A percentile compares a stretch with the other conserved stretches of the same genome.
Evolutionary conservation across 2,329 filamentous ascomycete genomes (phyloP).

Genomic region (Huntiella savannae): DNA sequence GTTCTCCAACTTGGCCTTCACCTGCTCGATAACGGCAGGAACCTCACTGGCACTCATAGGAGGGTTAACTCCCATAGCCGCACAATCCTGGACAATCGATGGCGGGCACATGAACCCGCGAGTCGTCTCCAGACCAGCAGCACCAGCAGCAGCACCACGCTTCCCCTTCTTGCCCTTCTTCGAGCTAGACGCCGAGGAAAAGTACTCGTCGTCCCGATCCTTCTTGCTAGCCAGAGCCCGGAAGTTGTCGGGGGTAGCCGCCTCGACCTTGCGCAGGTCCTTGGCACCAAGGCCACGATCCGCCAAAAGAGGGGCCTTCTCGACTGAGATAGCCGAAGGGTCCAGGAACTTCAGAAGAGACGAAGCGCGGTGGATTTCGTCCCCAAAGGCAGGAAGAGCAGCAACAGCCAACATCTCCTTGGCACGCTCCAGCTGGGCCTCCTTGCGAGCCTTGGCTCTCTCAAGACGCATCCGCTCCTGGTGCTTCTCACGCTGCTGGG

Average conservation of each 20-base stretch:
- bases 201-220: constrained; percentile 71
- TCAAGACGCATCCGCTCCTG: constrained; percentile 68
- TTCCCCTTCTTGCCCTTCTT: constrained; percentile 57
- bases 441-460: constrained; percentile 51
- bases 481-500: constrained; percentile 56
- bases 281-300: constrained; percentile 60
- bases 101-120: constrained; percentile 66
- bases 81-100: constrained; percentile 78
- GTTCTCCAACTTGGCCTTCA: constrained; percentile 74
- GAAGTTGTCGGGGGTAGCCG: constrained; percentile 64
- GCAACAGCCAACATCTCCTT: constrained; percentile 63
- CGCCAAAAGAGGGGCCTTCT: constrained; percentile 45
- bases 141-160: constrained; percentile 19
- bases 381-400: constrained; percentile 70
- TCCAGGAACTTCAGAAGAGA: constrained; percentile 83
- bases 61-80: constrained; percentile 66
- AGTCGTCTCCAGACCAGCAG: constrained; percentile 27
- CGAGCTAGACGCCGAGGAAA: constrained; percentile 63
- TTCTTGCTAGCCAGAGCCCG: constrained; percentile 63
- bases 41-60: constrained; percentile 76
- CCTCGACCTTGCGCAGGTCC: constrained; percentile 67
- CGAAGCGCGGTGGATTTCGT: constrained; percentile 81
- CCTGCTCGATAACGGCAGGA: constrained; percentile 61
- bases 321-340: constrained; percentile 43
- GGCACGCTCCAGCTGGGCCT: constrained; percentile 57